A percentile compares a stretch with the other conserved stretches of the same genome.
Evolutionary conservation across 2,329 filamentous ascomycete genomes (phyloP).

Genomic region (Claviceps sp.): DNA sequence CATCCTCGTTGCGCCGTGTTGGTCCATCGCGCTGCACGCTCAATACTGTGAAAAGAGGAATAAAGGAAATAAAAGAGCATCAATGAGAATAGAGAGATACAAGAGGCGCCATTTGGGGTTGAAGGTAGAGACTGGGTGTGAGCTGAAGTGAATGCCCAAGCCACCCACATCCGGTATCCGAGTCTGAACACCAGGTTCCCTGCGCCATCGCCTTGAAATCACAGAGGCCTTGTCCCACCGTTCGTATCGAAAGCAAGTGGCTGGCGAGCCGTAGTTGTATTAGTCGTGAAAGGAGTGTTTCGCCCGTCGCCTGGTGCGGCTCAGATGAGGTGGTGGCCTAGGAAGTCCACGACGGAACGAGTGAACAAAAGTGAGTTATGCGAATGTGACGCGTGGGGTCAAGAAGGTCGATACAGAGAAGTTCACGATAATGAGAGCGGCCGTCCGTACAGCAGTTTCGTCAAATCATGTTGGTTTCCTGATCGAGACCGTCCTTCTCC

Average conservation of each 20-base stretch:
- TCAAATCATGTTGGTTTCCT: neutral
- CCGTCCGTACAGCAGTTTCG: neutral
- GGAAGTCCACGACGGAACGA: neutral
- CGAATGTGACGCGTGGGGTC: neutral
- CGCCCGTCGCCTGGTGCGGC: neutral
- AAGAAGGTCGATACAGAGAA: slow-evolving; percentile 1
- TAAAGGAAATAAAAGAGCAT: slow-evolving; percentile 6
- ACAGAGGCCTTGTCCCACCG: neutral
- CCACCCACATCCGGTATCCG: neutral
- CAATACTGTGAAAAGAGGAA: neutral
- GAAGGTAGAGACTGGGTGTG: slow-evolving; percentile 14
- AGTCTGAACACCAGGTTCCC: neutral
- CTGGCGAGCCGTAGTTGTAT: neutral
- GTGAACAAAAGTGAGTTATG: neutral
- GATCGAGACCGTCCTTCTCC: neutral
- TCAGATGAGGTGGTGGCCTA: neutral
- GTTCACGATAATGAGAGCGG: neutral
- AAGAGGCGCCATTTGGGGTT: slow-evolving; percentile 9
- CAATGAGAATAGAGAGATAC: slow-evolving; percentile 2
- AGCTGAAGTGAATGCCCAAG: neutral
- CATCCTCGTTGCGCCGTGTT: slow-evolving; percentile 5
- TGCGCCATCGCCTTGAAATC: neutral
- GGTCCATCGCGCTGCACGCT: neutral
- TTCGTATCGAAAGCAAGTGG: neutral
- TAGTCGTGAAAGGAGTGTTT: slow-evolving; percentile 2